A percentile compares a stretch with the other conserved stretches of the same genome.
phyloP scores from a whole-genome alignment of 2,329 filamentous ascomycete species.

The Calonectria pauciramosa region DNA sequence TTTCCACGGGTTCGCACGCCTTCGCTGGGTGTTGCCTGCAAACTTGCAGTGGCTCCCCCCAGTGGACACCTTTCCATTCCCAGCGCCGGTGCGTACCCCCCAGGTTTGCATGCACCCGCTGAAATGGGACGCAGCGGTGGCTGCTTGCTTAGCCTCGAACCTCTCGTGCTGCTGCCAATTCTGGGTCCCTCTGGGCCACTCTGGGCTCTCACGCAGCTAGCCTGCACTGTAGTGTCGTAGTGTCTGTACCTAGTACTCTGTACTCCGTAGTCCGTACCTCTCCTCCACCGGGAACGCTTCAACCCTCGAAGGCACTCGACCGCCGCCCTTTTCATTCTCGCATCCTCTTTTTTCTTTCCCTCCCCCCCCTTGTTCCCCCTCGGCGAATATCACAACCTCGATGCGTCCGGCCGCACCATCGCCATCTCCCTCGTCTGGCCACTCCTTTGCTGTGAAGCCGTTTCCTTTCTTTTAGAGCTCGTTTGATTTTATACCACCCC shows the following conservation, averaged over 20 bases:
- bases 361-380: conserved; percentile 25
- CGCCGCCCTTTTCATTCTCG: conserved; percentile 20
- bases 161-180: conserved; percentile 7
- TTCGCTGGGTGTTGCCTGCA: conserved; percentile 9
- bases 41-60: conserved; percentile 16
- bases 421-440: conserved; percentile 39
- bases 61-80: conserved; percentile 28
- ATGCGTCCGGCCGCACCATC: conserved; percentile 51
- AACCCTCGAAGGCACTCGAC: conserved; percentile 17
- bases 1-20: conserved; percentile 11
- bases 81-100: neutral
- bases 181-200: conserved; percentile 9
- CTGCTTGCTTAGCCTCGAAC: conserved; percentile 28
- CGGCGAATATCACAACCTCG: conserved; percentile 38
- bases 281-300: conserved; percentile 22
- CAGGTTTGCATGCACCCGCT: conserved; percentile 4
- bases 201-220: conserved; percentile 6
- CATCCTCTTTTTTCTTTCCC: neutral
- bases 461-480: conserved; percentile 40
- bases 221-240: neutral
- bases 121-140: conserved; percentile 17
- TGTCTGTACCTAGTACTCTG: conserved; percentile 2
- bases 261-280: conserved; percentile 6
- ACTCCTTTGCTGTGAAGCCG: conserved; percentile 47
- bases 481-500: conserved; percentile 30